phyloP scores from a whole-genome alignment of 306 rosid genomes.

The Malus sieversii region DNA sequence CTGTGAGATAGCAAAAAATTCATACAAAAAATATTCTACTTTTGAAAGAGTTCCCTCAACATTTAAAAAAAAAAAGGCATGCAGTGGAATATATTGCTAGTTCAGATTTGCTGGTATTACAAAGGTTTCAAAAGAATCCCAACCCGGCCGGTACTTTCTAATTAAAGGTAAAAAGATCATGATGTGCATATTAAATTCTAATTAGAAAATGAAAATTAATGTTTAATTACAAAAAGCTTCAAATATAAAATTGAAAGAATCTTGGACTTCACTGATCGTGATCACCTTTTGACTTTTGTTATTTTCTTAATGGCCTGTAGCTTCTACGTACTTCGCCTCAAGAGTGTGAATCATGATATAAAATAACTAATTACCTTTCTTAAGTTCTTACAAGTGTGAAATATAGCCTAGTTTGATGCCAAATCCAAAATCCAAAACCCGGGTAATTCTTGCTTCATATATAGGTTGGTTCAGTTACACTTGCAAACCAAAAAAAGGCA shows the following conservation, averaged over 20 bases:
- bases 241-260: conserved; percentile 1
- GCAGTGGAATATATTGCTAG: too few species aligned
- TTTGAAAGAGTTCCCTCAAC: too few species aligned
- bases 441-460: neutral
- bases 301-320: neutral
- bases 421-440: neutral
- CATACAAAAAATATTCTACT: too few species aligned
- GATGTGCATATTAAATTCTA: neutral
- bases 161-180: neutral
- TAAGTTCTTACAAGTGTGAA: neutral
- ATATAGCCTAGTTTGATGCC: neutral
- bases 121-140: neutral
- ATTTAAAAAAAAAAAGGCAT: too few species aligned
- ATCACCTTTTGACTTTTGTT: neutral
- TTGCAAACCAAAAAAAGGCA: too few species aligned
- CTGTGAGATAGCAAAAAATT: too few species aligned
- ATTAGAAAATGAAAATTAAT: neutral
- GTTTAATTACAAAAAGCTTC: neutral
- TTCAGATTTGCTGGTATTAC: neutral
- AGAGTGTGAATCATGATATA: neutral
- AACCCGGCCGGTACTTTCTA: neutral
- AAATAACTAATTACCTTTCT: neutral
- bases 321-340: neutral
- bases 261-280: conserved; percentile 4
- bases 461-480: neutral